Conservation (phyloP, 2,329 filamentous ascomycete genomes). For the Cytospora schulzeri region DNA sequence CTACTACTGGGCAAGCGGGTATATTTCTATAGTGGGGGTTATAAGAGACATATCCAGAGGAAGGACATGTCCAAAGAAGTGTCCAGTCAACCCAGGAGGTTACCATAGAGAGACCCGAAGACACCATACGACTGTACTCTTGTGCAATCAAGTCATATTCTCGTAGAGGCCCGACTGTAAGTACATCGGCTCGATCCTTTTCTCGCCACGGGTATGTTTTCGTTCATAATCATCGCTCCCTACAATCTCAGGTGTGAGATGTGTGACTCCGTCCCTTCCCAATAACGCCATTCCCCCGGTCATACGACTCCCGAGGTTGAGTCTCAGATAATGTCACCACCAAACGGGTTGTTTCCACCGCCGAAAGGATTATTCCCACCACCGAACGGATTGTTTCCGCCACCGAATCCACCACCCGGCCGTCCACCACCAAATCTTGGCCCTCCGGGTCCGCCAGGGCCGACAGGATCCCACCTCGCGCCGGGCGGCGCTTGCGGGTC, state of each 20-base stretch:
- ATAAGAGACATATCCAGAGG: too few species aligned
- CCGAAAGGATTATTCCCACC: slow-evolving; percentile 34
- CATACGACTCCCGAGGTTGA: not conserved
- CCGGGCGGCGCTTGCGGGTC: slow-evolving; percentile 81
- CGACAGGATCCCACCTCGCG: slow-evolving; percentile 86
- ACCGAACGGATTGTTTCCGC: slow-evolving; percentile 43
- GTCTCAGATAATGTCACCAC: slow-evolving; percentile 38
- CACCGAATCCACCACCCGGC: slow-evolving; percentile 39
- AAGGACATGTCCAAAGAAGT: not conserved
- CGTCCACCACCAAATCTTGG: slow-evolving; percentile 50
- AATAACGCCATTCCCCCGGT: not conserved
- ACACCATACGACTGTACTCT: not conserved
- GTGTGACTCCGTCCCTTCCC: not conserved
- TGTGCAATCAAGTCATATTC: not conserved
- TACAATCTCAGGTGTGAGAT: not conserved
- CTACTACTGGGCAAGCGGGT: too few species aligned
- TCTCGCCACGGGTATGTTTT: not conserved
- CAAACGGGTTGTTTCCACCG: slow-evolving; percentile 34
- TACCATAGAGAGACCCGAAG: not conserved
- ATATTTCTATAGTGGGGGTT: not conserved
- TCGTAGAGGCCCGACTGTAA: not conserved
- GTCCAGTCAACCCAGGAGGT: not conserved
- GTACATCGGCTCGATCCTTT: not conserved
- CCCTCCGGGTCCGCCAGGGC: slow-evolving; percentile 57
- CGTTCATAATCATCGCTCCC: not conserved